Evolutionary conservation across 768 basidiomycete species (phyloP).

Genomic region (Boletus tomentosulus): DNA sequence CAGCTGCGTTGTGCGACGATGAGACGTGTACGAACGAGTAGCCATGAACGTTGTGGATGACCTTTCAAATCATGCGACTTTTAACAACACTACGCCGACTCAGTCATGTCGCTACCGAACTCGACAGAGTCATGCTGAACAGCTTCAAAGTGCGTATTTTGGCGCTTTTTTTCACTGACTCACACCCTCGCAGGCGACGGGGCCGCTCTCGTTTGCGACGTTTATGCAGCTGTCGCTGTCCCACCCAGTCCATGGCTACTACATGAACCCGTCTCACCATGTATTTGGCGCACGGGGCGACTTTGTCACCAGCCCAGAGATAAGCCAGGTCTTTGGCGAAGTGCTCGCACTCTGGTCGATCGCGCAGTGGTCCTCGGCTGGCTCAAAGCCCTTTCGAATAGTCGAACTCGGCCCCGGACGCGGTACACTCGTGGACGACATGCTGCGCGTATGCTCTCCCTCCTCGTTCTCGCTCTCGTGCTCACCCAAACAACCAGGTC

Average conservation of each 20-base stretch:
- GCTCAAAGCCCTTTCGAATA: slow-evolving; percentile 55
- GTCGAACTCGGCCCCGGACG: slow-evolving; percentile 93
- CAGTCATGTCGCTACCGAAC: slow-evolving; percentile 28
- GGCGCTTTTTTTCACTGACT: background rate
- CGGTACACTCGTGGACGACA: slow-evolving; percentile 88
- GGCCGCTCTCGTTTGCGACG: slow-evolving; percentile 80
- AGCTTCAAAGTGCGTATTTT: slow-evolving; percentile 59
- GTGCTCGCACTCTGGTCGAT: slow-evolving; percentile 87
- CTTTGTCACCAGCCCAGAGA: slow-evolving; percentile 96
- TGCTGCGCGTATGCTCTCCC: slow-evolving; percentile 59
- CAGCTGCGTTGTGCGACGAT: background rate
- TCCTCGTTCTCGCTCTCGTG: background rate
- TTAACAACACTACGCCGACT: background rate
- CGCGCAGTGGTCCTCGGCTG: slow-evolving; percentile 63
- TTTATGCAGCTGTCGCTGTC: slow-evolving; percentile 92
- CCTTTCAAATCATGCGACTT: background rate
- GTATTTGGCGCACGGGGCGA: slow-evolving; percentile 88
- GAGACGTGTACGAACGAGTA: slow-evolving; percentile 47
- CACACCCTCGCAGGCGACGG: slow-evolving; percentile 57
- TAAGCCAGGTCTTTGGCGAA: slow-evolving; percentile 95
- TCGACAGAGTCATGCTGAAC: slow-evolving; percentile 68
- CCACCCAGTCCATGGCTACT: slow-evolving; percentile 91
- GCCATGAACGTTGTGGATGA: slow-evolving; percentile 42
- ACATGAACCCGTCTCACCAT: slow-evolving; percentile 66
- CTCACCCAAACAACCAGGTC: slow-evolving; percentile 36